phyloP scores from a whole-genome alignment of 257 asterid genomes.

The Echites panduratus region DNA sequence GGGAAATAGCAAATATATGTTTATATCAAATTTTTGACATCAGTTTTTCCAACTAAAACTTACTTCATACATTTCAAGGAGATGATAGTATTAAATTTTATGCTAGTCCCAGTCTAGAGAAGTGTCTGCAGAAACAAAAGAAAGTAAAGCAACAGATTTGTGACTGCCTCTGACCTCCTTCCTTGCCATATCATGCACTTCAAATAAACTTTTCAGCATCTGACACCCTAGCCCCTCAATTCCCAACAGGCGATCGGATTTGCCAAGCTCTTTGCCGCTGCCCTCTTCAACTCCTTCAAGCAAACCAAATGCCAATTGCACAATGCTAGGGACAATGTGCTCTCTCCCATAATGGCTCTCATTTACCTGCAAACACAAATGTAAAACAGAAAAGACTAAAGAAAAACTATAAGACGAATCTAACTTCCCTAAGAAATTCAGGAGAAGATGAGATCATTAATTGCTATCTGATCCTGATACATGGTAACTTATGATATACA shows the following conservation, averaged over 20 bases:
- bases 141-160: constrained; percentile 3
- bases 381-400: constrained; percentile 3
- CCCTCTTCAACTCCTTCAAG: constrained; percentile 75
- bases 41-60: neutral
- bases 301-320: constrained; percentile 69
- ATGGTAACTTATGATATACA: neutral
- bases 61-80: neutral
- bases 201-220: constrained; percentile 75
- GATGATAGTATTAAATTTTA: neutral
- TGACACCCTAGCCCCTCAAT: constrained; percentile 57
- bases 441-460: neutral
- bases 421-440: neutral
- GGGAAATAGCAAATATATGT: neutral
- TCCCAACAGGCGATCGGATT: constrained; percentile 62
- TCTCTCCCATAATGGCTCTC: constrained; percentile 78
- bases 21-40: neutral
- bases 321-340: constrained; percentile 75
- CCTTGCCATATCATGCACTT: constrained; percentile 82
- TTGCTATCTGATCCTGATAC: neutral
- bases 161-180: constrained; percentile 51
- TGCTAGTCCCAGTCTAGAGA: neutral
- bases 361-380: constrained; percentile 42
- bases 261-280: constrained; percentile 34
- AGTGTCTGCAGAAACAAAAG: neutral
- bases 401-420: neutral